Evolutionary conservation across 345 rosid genomes (phyloP).

Genomic region (thale cress (Arabidopsis thaliana)): TAIR10.1 NC_003070.9:28269501-28270000

Average conservation of each 20-base stretch:
- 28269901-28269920: background rate
- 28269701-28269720: constrained; percentile 20
- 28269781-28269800: constrained; percentile 39
- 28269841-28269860: constrained; percentile 54
- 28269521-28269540: constrained; percentile 29
- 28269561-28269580: constrained; percentile 27
- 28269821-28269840: constrained; percentile 50
- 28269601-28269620: constrained; percentile 38
- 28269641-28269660: constrained; percentile 40
- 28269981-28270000: constrained; percentile 51
- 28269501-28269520: constrained; percentile 37
- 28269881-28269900: constrained; percentile 27
- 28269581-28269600: constrained; percentile 31
- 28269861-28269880: constrained; percentile 48
- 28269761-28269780: constrained; percentile 44
- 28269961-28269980: constrained; percentile 50
- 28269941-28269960: constrained; percentile 27
- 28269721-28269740: constrained; percentile 19
- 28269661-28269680: constrained; percentile 35
- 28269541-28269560: constrained; percentile 37
- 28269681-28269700: constrained; percentile 43
- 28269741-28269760: background rate
- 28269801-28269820: constrained; percentile 50
- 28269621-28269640: constrained; percentile 46
- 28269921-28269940: constrained; percentile 7